A percentile compares a stretch with the other conserved stretches of the same genome.
Evolutionary conservation across 169 alveolate species (phyloP).

Genomic region (Plasmodium yoelii): DNA sequence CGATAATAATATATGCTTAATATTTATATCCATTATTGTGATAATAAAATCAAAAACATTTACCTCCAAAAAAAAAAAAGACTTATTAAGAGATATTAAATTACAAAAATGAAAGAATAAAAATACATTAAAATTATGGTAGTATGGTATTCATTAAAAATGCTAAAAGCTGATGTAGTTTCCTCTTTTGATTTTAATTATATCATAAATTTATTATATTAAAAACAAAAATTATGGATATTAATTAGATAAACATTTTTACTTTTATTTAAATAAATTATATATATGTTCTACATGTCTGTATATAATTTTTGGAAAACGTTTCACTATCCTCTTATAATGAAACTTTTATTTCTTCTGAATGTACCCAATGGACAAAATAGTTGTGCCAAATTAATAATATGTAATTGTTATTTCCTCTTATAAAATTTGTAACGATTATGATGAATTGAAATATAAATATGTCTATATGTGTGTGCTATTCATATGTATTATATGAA

Average conservation of each 20-base stretch:
- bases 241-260: neutral
- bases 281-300: neutral
- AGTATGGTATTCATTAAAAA: too few relatives aligned
- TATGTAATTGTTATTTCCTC: neutral
- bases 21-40: too few relatives aligned
- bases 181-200: too few relatives aligned
- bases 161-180: too few relatives aligned
- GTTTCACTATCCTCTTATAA: neutral
- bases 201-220: too few relatives aligned
- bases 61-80: too few relatives aligned
- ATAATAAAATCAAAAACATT: too few relatives aligned
- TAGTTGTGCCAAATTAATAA: neutral
- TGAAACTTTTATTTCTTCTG: neutral
- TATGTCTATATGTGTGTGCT: neutral
- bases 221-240: too few relatives aligned
- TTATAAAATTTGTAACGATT: neutral
- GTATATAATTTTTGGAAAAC: slow-evolving; percentile 2
- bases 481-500: neutral
- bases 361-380: neutral
- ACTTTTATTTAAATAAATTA: neutral
- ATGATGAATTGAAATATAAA: neutral
- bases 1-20: too few relatives aligned
- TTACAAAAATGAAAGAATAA: too few relatives aligned
- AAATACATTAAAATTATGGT: too few relatives aligned
- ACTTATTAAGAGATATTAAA: too few relatives aligned